Base-by-base conservation (phyloP, 495 filamentous ascomycete genomes). In the Immersiella caudata region DNA sequence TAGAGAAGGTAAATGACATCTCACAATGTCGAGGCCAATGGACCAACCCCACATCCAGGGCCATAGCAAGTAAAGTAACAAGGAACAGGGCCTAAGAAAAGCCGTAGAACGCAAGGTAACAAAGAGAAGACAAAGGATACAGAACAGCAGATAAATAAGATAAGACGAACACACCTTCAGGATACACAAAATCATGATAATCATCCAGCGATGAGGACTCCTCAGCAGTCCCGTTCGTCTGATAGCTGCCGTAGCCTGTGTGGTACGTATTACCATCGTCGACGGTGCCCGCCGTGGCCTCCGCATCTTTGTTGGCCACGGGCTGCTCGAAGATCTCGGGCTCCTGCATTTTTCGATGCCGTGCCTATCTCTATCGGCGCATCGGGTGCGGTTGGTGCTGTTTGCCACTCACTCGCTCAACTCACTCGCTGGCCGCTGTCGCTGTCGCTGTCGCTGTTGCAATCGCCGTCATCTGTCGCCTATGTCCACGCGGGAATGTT, bases 261-360 rank as follows among this genome's bases (percentile, higher is more conserved):
- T 67, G 62, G 66, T 71, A 77, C 4, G 70, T 73, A 52, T 66
- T 59, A 25, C 65, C 33, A 27, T 77, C 73, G 14, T 73, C 71
- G 26, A 62, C 55, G 22, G 60, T 36, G 7, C 52, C 52, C 11
- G 8, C n/a, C n/a, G 29, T 12, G 29, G 70, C 62, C 21, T 76
- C 72, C 35, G 65, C 60, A 56, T 76, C 74, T 67, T 73, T 73
- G 62, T 51, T 60, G 27, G 66, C 67, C 35, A 78, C 70, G 24
- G 76, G 75, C 68, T 74, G 73, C 56, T 74, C 71, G 65, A 76
- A 78, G 68, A 78, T 77, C 27, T 75, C 72, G 25, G 76, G 76
- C 49, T 78, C 76, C 51, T 76, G 72, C 75, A 77, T 77, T 29
- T 64, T 25, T 51, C 36, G 46, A 36, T 50, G 16, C 14, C 52